Percentiles rank a stretch among this genome's conserved stretches.
Conservation (phyloP, 1,284 basidiomycete genomes). For the Stygiomarasmius scandens region DNA sequence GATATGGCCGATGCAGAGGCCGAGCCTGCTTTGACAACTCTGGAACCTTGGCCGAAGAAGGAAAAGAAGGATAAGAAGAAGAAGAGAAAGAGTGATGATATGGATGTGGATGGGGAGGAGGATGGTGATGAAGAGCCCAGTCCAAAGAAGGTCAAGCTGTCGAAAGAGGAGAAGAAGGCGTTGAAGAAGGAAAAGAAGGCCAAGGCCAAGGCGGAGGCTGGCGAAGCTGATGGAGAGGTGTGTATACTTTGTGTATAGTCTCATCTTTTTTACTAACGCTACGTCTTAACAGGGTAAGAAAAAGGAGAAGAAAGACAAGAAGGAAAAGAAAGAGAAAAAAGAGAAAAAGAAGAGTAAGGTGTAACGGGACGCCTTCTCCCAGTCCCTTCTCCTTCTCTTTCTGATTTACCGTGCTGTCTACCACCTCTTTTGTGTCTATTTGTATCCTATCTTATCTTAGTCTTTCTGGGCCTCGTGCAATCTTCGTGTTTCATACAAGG, state of each 20-base stretch:
- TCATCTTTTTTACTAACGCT: constrained; percentile 4
- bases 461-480: neutral
- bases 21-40: constrained; percentile 52
- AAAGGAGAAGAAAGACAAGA: constrained; percentile 37
- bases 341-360: constrained; percentile 51
- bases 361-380: constrained; percentile 17
- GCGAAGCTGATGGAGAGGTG: constrained; percentile 33
- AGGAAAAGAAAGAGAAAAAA: constrained; percentile 42
- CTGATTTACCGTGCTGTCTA: neutral
- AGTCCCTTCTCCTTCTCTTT: neutral
- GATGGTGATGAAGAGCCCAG: constrained; percentile 58
- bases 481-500: neutral
- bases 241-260: constrained; percentile 16
- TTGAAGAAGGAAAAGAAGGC: constrained; percentile 79
- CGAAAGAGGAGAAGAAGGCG: constrained; percentile 83
- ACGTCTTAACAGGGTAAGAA: constrained; percentile 27
- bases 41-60: constrained; percentile 55
- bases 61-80: constrained; percentile 62
- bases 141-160: constrained; percentile 72
- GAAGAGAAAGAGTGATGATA: constrained; percentile 63
- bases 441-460: neutral
- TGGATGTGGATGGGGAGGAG: constrained; percentile 63
- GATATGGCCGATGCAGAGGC: constrained; percentile 58
- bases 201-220: constrained; percentile 48
- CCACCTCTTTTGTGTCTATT: neutral